Evolutionary conservation across 1,284 basidiomycete species (phyloP), one percentile per base, ranked within the genome.

Genomic region (Porodaedalea pini): DNA sequence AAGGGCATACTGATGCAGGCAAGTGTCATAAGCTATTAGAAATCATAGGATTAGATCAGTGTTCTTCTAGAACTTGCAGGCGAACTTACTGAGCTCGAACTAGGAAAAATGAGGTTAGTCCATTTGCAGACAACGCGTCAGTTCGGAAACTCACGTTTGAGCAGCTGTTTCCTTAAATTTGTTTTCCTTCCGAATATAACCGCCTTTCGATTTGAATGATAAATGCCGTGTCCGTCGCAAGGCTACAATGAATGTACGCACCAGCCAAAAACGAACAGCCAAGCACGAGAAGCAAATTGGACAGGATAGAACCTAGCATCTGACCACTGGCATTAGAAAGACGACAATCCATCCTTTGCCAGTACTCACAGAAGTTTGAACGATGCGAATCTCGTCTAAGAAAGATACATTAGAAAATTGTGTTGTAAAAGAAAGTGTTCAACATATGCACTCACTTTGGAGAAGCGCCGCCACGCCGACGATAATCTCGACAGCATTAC

Each of bases 251-350:
- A n/a, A n/a, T n/a, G n/a, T 19, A 62, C 68, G 37, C 59, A 80
- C 84, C 90, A 60, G 88, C 90, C 49, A 94, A 76, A 77, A 93
- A 94, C 21, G 90, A 92, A 73, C 89, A 92, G 19, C 93, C 93
- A 4, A 95, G 75, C 13, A 96, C 93, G 31, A 95, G 79, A 4
- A 95, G 79, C 53, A 94, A 78, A 71, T 96, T 96, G n/a, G 90
- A 93, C 27, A 96, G 73, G 54, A 96, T 90, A 15, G 86, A 90
- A 25, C 90, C 90, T 43, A 92, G 78, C 80, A 92, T 83, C 83
- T 89, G 66, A 11, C 25, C 17, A 17, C 17, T 41, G 23, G 15
- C 23, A 47, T 57, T 44, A 23, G 27, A 17, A 23, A 10, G 17
- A 10, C 27, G 56, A 15, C 7, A 59, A 23, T 13, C 54, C 39